Evolutionary conservation across 2,329 filamentous ascomycete species (phyloP).

Genomic region (Fusarium anguioides): DNA sequence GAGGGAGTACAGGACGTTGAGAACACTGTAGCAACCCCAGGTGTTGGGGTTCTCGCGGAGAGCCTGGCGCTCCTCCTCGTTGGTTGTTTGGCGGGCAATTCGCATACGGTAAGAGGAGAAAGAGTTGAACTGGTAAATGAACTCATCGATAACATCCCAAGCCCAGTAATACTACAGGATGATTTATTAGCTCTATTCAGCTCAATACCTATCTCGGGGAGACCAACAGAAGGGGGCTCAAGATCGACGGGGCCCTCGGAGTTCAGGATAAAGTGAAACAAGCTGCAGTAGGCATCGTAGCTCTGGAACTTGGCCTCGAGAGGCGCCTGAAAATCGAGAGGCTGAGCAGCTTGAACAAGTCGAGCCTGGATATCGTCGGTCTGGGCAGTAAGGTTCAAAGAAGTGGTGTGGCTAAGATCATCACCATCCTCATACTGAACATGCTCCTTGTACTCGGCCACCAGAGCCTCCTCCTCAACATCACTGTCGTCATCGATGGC

Average conservation of each 20-base stretch:
- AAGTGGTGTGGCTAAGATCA: constrained; percentile 79
- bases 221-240: constrained; percentile 91
- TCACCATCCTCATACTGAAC: constrained; percentile 92
- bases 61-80: constrained; percentile 91
- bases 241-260: constrained; percentile 98
- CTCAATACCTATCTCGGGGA: constrained; percentile 19
- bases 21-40: constrained; percentile 99
- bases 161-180: constrained; percentile 91
- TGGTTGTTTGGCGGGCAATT: constrained; percentile 83
- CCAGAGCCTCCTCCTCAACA: constrained; percentile 94
- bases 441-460: constrained; percentile 95
- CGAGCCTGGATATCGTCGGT: constrained; percentile 93
- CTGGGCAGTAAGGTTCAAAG: constrained; percentile 76
- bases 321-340: constrained; percentile 94
- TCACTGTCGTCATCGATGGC: constrained; percentile 85
- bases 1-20: constrained; percentile 98
- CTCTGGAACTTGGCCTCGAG: constrained; percentile 98
- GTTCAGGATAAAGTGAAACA: constrained; percentile 99
- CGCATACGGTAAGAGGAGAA: constrained; percentile 98
- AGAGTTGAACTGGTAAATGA: constrained; percentile 99
- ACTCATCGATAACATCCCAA: constrained; percentile 99
- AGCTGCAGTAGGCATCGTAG: constrained; percentile 99
- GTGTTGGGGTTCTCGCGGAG: constrained; percentile 98
- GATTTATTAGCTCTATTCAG: constrained; percentile 34
- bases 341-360: constrained; percentile 90